phyloP scores from a whole-genome alignment of 2,329 filamentous ascomycete genomes.

The Pseudohalonectria lignicola region DNA sequence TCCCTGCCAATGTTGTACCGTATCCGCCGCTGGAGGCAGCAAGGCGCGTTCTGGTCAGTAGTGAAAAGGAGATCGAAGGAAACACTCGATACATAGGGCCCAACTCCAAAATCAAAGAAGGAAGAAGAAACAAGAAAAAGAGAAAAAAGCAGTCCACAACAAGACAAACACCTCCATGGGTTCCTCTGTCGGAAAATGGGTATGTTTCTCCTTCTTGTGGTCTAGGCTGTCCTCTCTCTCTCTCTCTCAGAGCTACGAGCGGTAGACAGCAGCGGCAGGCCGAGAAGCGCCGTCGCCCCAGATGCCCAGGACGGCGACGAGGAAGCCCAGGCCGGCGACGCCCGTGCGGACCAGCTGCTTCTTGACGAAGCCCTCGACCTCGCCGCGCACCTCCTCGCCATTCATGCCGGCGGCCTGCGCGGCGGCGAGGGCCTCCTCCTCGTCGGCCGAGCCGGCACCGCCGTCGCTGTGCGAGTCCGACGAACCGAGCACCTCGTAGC shows the following conservation, averaged over 20 bases:
- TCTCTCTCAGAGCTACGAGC: no score
- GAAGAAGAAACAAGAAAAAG: no score
- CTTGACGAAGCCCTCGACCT: conserved; percentile 43
- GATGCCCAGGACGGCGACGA: conserved; percentile 51
- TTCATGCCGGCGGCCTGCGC: conserved; percentile 29
- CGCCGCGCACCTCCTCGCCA: conserved; percentile 48
- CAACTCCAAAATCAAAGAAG: no score
- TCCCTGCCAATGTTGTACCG: no score
- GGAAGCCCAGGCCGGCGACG: conserved; percentile 44
- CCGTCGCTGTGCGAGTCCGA: conserved; percentile 35
- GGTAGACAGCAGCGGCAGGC: conserved; percentile 1
- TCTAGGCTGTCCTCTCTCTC: no score
- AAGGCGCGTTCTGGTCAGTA: no score
- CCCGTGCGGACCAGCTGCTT: conserved; percentile 42
- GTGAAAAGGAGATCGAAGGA: no score
- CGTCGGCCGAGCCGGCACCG: conserved; percentile 29
- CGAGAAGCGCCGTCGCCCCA: conserved; percentile 48
- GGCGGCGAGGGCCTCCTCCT: conserved; percentile 23
- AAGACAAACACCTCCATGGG: no score
- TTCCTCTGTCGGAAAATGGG: not conserved
- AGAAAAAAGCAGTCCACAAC: no score
- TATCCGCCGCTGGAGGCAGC: no score
- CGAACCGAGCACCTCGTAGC: conserved; percentile 54
- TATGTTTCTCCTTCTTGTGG: conserved; percentile 9
- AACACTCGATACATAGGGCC: no score